Evolutionary conservation across 345 rosid species (phyloP), one percentile per base, ranked within the genome.

Genomic region (Draba incana): DNA sequence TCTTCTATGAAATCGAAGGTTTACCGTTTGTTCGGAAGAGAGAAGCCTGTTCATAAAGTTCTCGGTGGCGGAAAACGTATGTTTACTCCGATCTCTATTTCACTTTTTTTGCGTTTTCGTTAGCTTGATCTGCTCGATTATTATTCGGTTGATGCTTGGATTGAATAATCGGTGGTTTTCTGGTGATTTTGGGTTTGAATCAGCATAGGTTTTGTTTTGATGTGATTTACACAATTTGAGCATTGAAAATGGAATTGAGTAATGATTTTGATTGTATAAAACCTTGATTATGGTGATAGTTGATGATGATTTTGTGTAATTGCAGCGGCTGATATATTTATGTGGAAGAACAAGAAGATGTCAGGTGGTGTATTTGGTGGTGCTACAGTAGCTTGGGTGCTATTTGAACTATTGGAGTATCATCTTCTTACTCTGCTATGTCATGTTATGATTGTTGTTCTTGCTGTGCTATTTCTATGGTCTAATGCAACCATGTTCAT

Each of bases 331-430:
- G 96, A 94, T 62, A 71, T 94, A 59, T 83, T 94, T 62, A 82
- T 94, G 53, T 94, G 99, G 99, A 91, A 92, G 87, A 82, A 87
- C 81, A 94, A 94, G 81, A 94, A 94, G 85, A 56, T 89, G 50
- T 94, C 99, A 12, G 90, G 78, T 0, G 87, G 88, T 70, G 89
- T 84, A 9, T 81, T 91, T 58, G 96, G 92, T 56, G 84, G 81
- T 35, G 96, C 90, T 10, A 91, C 99, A 9, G 85, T 66, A 3
- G 62, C 83, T 0, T 94, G 96, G 96, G 77, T 85, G 71, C 78
- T 94, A 13, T 87, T 94, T 78, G 97, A 94, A 77, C 61, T 87
- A 72, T 51, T 88, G 43, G 92, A 94, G 71, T 91, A 83, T 67
- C 85, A 87, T 72, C 83, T 94, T 49, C 87, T 94, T 37, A 83